Conservation (phyloP, 768 basidiomycete genomes). For the Saitozyma podzolica region DNA sequence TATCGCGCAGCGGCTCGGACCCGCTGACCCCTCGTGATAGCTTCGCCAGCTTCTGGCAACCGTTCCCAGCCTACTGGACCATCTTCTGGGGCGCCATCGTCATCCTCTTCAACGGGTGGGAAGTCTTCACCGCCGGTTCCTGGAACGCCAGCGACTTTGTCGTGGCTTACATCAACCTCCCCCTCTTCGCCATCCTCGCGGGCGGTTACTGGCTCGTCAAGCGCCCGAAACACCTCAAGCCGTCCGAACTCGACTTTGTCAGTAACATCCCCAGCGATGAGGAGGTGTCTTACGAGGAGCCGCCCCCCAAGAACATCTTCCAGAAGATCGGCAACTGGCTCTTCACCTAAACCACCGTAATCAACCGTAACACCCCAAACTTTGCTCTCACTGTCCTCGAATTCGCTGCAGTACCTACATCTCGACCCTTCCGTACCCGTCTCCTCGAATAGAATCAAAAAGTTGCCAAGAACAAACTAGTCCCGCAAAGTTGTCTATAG, state of each 20-base stretch:
- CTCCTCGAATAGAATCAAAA: too few species aligned
- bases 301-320: constrained; percentile 23
- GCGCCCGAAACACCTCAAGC: constrained; percentile 1
- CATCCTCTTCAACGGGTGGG: constrained; percentile 4
- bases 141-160: constrained; percentile 58
- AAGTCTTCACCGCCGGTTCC: constrained; percentile 20
- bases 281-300: constrained; percentile 22
- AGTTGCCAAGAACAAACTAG: too few species aligned
- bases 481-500: too few species aligned
- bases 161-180: constrained; percentile 64
- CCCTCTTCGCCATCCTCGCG: constrained; percentile 54
- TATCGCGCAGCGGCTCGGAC: not conserved
- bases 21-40: constrained; percentile 4
- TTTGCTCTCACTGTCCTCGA: too few species aligned
- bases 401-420: too few species aligned
- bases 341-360: constrained; percentile 11
- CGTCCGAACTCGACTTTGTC: constrained; percentile 9
- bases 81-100: constrained; percentile 20
- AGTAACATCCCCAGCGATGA: constrained; percentile 20
- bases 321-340: constrained; percentile 17
- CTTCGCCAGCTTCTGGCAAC: constrained; percentile 13
- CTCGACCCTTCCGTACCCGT: too few species aligned
- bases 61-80: constrained; percentile 34
- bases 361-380: not conserved
- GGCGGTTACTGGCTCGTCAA: constrained; percentile 8